Base-by-base conservation (phyloP, 2,329 filamentous ascomycete species). In the Paracoccidioides lutzii region DNA sequence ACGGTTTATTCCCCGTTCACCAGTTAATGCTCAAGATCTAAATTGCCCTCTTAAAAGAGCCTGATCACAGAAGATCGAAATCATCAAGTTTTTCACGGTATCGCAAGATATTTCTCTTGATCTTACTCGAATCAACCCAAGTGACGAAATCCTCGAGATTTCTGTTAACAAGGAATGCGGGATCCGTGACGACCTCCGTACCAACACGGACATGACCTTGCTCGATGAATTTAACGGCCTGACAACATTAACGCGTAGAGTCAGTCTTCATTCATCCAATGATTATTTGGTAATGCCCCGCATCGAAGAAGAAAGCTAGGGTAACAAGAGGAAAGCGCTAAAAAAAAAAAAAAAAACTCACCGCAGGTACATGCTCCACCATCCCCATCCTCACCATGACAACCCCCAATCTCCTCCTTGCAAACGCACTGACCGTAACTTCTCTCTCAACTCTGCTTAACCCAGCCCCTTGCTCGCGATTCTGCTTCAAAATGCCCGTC, bases 131-230 rank as follows among this genome's bases (percentile, higher is more conserved):
- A 65, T 94, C 88, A 8, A 91, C 85, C 91, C 91, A 97, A 0
- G 91, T 96, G 15, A 97, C 87, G 69, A 94, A 95, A 73, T 97
- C 91, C 73, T 97, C 91, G 80, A 95, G 88, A 59, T 83, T 87
- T 61, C 90, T 79, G 41, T 88, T 93, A 6, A 97, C 89, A 54
- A 96, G 72, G 65, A 90, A 96, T 0, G 90, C 90, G 33, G 90
- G 84, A 68, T 97, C 91, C 2, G 88, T 94, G 32, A 96, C 81
- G 1, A 90, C 87, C 67, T 96, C 89, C 0, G 89, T 90, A 10
- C 91, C 91, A 1, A 95, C 89, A 50, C 91, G 79, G 3, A 97
- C 90, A 69, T 96, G 90, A 5, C 91, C 91, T 67, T 95, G 89
- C 76, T 97, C 91, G 57, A 97, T 87, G 71, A 95, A 86, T 64